These are phyloP conservation scores for Rhododendron williamsianum DNA, from an alignment of 148 eudicot genomes.

Conservation along the genomic window DNA sequence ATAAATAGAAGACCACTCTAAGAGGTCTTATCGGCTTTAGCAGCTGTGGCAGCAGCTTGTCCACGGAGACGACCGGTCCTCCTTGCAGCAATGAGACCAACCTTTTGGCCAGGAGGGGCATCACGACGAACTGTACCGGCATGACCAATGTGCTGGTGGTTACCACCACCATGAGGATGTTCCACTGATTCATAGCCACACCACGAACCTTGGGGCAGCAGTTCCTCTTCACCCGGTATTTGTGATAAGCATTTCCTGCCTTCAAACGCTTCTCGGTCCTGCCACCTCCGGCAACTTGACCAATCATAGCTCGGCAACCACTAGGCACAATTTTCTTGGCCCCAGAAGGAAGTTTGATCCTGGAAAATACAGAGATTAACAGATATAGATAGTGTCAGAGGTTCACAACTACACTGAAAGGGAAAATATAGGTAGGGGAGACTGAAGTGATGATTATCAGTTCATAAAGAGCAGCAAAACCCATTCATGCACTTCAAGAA, in stretches of 20 bases:
- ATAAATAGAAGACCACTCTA: not conserved
- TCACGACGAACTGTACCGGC: conserved; percentile 51
- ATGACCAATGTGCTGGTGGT: conserved; percentile 52
- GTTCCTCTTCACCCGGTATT: conserved; percentile 22
- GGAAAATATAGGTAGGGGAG: not conserved
- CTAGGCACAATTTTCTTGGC: conserved; percentile 19
- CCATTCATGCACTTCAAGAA: not conserved
- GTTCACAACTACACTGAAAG: not conserved
- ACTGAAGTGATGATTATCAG: not conserved
- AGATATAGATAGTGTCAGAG: not conserved
- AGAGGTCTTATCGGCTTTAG: conserved; percentile 29
- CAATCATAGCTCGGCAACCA: conserved; percentile 21
- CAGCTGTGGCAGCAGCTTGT: conserved; percentile 45
- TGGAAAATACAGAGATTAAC: not conserved
- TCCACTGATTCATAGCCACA: conserved; percentile 35
- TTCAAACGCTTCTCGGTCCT: conserved; percentile 20
- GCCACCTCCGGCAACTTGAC: conserved; percentile 24
- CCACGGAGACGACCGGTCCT: conserved; percentile 51
- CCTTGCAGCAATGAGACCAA: conserved; percentile 51
- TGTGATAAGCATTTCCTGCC: conserved; percentile 22
- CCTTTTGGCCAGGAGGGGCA: conserved; percentile 51
- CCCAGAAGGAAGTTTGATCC: conserved; percentile 16
- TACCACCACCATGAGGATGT: conserved; percentile 62
- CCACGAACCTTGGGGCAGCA: conserved; percentile 24
- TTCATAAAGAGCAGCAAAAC: not conserved